Base-by-base conservation (phyloP, 2,329 filamentous ascomycete species). In the Akanthomyces uredinophilus region DNA sequence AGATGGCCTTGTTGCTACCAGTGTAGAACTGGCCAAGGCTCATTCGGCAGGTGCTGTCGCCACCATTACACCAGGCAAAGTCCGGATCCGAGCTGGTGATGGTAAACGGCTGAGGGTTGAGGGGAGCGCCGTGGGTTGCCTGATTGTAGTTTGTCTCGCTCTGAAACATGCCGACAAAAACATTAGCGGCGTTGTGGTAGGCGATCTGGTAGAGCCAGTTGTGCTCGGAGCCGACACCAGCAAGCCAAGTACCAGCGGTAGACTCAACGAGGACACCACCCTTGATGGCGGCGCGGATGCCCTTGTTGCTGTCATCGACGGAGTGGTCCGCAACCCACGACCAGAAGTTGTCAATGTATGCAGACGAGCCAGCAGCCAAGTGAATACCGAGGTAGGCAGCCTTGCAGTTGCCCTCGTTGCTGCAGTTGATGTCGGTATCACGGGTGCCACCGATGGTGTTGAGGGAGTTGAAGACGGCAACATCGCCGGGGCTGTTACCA, bases 161-260 rank as follows among this genome's bases (percentile, higher is more conserved):
- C 71, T 85, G 81, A 62, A 82, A 75, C 69, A 84, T 66, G 16
- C 77, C 77, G 16, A 81, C 73, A 60, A 82, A 75, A 10, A 85
- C 77, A 63, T 83, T 82, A 60, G 74, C 68, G 1, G 82, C 81
- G 41, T 74, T 72, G 53, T 76, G 73, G 57, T 85, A 70, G 64
- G 84, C 81, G 65, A 85, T 79, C 71, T 86, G 82, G 72, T 86
- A 87, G 53, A 86, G 71, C 70, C 80, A 79, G 72, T 79, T 80
- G 70, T 87, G 84, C 73, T 87, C 84, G 51, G 76, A 80, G 3
- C 83, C 80, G 52, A 71, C 37, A 6, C 67, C 70, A 49, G 69
- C 66, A 41, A 86, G 72, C 83, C 83, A 86, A 24, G 78, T 81
- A 2, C 79, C 79, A 7, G 74, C 72, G 18, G 75, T 77, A 18